Evolutionary conservation across 176 grass and related monocot species (phyloP).

Genomic region (Avena insularis): DNA sequence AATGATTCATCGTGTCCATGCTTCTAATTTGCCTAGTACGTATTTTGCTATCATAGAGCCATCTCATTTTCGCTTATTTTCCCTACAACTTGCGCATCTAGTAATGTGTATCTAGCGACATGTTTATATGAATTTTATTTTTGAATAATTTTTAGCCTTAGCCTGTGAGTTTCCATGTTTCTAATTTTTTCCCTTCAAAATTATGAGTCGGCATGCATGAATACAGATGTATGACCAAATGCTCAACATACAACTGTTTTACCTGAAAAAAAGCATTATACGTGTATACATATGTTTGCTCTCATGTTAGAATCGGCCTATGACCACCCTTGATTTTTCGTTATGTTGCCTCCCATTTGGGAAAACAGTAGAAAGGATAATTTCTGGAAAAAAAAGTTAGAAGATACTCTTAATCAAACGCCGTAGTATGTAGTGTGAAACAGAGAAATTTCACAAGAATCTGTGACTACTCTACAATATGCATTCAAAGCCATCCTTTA

Average conservation of each 20-base stretch:
- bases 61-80: not conserved
- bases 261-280: not conserved
- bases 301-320: not conserved
- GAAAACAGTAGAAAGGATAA: not conserved
- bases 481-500: not conserved
- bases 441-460: slow-evolving; percentile 26
- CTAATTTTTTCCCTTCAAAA: not conserved
- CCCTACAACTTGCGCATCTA: not conserved
- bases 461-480: not conserved
- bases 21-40: not conserved
- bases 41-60: not conserved
- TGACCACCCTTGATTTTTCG: not conserved
- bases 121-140: slow-evolving; percentile 7
- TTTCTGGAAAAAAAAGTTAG: not conserved
- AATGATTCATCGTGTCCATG: not conserved
- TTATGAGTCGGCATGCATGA: not conserved
- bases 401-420: not conserved
- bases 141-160: not conserved
- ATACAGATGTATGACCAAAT: not conserved
- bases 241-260: not conserved
- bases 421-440: not conserved
- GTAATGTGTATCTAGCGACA: slow-evolving; percentile 3
- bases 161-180: not conserved
- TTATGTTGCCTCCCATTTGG: not conserved
- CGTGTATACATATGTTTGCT: not conserved